Conservation (phyloP, 208 protist species). For the Borovskyia barvae region DNA sequence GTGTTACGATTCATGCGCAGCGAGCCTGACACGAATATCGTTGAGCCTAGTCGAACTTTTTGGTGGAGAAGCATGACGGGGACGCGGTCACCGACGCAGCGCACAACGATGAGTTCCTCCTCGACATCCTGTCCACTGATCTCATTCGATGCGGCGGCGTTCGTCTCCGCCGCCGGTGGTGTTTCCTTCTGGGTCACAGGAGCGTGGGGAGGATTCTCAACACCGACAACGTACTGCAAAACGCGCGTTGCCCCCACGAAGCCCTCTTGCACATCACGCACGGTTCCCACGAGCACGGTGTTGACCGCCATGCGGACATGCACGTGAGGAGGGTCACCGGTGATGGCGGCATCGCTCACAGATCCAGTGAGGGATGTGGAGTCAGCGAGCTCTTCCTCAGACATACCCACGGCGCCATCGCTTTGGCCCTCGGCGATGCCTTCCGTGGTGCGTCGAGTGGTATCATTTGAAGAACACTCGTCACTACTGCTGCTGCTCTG, state of each 20-base stretch:
- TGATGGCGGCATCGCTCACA: not conserved
- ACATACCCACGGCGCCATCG: no score
- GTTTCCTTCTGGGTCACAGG: not conserved
- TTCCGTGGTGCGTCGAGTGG: no score
- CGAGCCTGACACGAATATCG: slow-evolving; percentile 55
- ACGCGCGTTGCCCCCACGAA: slow-evolving; percentile 44
- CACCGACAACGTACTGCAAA: slow-evolving; percentile 67
- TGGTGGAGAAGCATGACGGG: slow-evolving; percentile 42
- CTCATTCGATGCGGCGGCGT: no score
- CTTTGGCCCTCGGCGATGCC: no score
- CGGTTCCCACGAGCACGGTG: slow-evolving; percentile 51
- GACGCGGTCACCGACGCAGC: slow-evolving; percentile 53
- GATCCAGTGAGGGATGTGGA: no score
- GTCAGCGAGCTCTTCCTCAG: no score
- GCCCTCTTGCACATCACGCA: slow-evolving; percentile 72
- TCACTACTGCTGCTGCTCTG: not conserved
- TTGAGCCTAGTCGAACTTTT: slow-evolving; percentile 45
- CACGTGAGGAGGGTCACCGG: slow-evolving; percentile 31
- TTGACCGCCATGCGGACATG: slow-evolving; percentile 64
- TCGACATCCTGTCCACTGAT: slow-evolving; percentile 11
- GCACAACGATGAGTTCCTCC: slow-evolving; percentile 76
- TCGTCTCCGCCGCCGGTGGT: not conserved
- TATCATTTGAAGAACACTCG: no score
- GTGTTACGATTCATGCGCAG: slow-evolving; percentile 75
- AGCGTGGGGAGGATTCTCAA: slow-evolving; percentile 13